Percentiles rank a stretch among this genome's conserved stretches.
Conservation (phyloP, 2,329 filamentous ascomycete genomes). For the Scytalidium lignicola region DNA sequence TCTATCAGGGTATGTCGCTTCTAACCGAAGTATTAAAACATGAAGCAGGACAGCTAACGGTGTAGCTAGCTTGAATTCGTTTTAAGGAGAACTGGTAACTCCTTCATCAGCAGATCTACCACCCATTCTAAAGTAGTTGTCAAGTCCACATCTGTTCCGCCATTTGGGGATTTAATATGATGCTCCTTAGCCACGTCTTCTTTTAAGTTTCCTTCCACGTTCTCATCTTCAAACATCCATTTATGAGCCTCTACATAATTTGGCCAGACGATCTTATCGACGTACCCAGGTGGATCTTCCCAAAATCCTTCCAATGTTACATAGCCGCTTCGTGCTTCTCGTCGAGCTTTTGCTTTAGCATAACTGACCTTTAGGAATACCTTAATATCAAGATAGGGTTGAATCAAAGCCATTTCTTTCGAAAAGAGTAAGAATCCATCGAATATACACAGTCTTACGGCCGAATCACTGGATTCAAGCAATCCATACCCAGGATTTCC, state of each 20-base stretch:
- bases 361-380: conserved; percentile 73
- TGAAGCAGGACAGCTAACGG: neutral
- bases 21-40: neutral
- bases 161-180: conserved; percentile 45
- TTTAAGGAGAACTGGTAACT: conserved; percentile 17
- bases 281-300: conserved; percentile 90
- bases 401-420: conserved; percentile 42
- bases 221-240: conserved; percentile 68
- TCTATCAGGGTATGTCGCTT: neutral
- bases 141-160: conserved; percentile 52
- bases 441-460: conserved; percentile 58
- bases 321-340: conserved; percentile 68
- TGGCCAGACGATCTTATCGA: conserved; percentile 93
- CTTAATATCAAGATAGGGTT: conserved; percentile 64
- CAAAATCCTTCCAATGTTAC: conserved; percentile 87
- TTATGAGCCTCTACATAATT: conserved; percentile 80
- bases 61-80: neutral
- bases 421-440: conserved; percentile 88
- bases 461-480: conserved; percentile 6
- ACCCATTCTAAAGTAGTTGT: conserved; percentile 61
- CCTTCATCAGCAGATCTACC: conserved; percentile 53
- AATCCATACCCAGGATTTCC: conserved; percentile 40
- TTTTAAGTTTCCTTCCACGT: conserved; percentile 55
- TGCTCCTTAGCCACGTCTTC: conserved; percentile 37
- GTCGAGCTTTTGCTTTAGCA: conserved; percentile 55